Percentiles rank a stretch among this genome's conserved stretches.
Conservation (phyloP, 1,284 basidiomycete genomes). For the Pseudozyma flocculosa region DNA sequence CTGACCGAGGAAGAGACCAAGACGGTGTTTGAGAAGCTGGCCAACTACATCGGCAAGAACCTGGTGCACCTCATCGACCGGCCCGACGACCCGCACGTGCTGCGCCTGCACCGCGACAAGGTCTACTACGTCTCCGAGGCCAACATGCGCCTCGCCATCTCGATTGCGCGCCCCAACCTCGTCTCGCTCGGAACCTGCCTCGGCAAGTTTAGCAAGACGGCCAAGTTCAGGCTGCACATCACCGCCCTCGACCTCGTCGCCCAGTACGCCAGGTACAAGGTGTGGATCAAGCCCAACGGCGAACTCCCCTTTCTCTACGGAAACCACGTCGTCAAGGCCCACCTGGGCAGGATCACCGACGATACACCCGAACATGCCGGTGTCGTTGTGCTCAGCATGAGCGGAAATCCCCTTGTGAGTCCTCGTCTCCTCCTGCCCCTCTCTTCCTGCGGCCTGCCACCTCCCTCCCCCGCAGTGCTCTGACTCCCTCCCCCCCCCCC, state of each 20-base stretch:
- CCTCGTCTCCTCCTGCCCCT: neutral
- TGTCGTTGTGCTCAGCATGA: constrained; percentile 95
- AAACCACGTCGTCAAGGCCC: constrained; percentile 97
- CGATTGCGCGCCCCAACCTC: constrained; percentile 87
- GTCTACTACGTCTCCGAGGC: constrained; percentile 55
- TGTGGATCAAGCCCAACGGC: constrained; percentile 99
- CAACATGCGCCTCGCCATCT: constrained; percentile 85
- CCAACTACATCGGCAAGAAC: constrained; percentile 89
- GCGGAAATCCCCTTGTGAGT: constrained; percentile 65
- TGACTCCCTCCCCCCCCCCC: neutral
- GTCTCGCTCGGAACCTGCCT: constrained; percentile 93
- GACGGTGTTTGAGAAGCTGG: constrained; percentile 82
- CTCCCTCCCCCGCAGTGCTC: no score
- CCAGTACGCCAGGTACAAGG: constrained; percentile 97
- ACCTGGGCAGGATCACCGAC: constrained; percentile 97
- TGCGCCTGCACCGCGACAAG: constrained; percentile 58
- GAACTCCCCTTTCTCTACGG: constrained; percentile 99
- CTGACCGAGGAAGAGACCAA: constrained; percentile 58
- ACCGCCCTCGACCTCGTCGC: constrained; percentile 90
- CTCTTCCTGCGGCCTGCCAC: neutral
- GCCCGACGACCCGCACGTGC: constrained; percentile 54
- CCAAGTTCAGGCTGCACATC: constrained; percentile 96
- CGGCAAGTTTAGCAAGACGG: constrained; percentile 95
- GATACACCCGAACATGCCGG: constrained; percentile 99
- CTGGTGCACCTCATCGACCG: constrained; percentile 66